Percentiles rank a stretch among this genome's conserved stretches.
Evolutionary conservation across 2,329 filamentous ascomycete genomes (phyloP).

Genomic region (Alternaria panax): DNA sequence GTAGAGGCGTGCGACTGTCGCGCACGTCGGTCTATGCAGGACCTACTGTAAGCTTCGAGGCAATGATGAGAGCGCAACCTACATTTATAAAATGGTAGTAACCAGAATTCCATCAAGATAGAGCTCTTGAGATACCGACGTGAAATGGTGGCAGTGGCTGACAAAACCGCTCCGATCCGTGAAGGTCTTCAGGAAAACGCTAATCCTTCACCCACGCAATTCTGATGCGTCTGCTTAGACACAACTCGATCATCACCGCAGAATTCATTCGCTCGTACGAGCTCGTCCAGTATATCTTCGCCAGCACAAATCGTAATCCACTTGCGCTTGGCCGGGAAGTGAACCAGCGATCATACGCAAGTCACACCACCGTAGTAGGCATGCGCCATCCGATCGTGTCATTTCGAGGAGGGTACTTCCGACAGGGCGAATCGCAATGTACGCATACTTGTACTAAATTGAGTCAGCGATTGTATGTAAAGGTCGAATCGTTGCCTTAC

Average conservation of each 20-base stretch:
- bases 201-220: background rate
- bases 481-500: background rate
- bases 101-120: background rate
- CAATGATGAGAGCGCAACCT: no score
- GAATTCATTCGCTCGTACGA: background rate
- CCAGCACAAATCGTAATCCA: background rate
- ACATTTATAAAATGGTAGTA: no score
- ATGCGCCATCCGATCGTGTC: background rate
- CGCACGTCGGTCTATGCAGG: no score
- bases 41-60: no score
- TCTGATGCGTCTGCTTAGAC: background rate
- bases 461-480: background rate
- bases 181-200: background rate
- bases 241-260: no score
- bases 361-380: background rate
- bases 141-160: background rate
- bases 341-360: background rate
- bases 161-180: background rate
- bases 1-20: no score
- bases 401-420: background rate
- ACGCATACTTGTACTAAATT: background rate
- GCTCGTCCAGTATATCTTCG: background rate
- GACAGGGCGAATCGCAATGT: background rate
- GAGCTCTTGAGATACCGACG: background rate
- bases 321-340: rapidly evolving